A percentile compares a stretch with the other conserved stretches of the same genome.
phyloP scores from a whole-genome alignment of 2,329 filamentous ascomycete species.

The Ophiostoma piceae region DNA sequence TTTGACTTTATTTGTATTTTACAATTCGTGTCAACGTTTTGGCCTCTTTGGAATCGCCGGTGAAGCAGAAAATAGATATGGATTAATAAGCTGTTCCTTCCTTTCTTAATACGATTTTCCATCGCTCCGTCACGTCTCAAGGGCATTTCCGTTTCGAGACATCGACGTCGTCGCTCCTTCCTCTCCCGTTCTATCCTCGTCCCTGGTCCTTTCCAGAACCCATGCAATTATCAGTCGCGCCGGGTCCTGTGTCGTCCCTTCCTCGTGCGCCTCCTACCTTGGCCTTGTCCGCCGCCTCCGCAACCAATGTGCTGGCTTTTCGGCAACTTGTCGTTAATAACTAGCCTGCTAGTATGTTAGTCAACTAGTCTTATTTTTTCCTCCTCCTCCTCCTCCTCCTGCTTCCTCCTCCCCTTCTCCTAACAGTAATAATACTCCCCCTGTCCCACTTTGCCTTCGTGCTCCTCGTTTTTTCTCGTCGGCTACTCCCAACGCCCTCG shows the following conservation, averaged over 20 bases:
- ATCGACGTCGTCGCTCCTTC: neutral
- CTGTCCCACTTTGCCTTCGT: constrained; percentile 27
- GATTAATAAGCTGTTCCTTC: neutral
- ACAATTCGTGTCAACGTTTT: neutral
- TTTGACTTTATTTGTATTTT: neutral
- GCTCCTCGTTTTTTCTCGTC: constrained; percentile 9
- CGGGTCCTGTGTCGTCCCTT: constrained; percentile 20
- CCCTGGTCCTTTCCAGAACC: constrained; percentile 17
- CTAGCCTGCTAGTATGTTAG: constrained; percentile 16
- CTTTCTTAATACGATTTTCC: neutral
- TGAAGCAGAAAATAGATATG: neutral
- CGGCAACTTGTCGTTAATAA: neutral
- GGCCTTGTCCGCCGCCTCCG: constrained; percentile 29
- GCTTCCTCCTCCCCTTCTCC: constrained; percentile 20
- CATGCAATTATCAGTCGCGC: constrained; percentile 6
- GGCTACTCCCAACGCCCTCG: constrained; percentile 26
- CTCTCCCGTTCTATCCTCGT: constrained; percentile 4
- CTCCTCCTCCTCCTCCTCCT: neutral
- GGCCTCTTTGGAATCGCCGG: neutral
- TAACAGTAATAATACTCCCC: constrained; percentile 21
- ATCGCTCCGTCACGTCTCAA: neutral
- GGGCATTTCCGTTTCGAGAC: neutral
- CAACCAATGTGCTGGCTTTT: constrained; percentile 11
- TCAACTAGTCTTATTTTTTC: constrained; percentile 19
- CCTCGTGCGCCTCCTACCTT: constrained; percentile 27